Evolutionary conservation across 768 basidiomycete genomes (phyloP).

Genomic region (Mrakia hoshinonis): DNA sequence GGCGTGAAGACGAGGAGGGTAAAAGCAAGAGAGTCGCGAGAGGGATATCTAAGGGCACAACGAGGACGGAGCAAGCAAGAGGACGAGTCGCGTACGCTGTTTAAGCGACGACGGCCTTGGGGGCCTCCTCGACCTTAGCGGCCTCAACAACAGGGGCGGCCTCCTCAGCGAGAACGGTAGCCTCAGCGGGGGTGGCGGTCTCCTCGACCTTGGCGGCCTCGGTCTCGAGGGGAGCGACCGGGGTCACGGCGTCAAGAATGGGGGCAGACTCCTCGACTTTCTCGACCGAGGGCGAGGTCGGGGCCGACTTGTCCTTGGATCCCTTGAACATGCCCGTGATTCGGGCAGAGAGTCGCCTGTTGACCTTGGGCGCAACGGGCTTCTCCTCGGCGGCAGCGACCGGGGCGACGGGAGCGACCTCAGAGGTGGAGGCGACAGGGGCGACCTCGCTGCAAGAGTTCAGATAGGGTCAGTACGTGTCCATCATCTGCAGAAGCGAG

Average conservation of each 20-base stretch:
- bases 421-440: background rate
- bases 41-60: no score
- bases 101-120: slow-evolving; percentile 11
- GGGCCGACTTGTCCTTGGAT: slow-evolving; percentile 20
- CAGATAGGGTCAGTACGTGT: background rate
- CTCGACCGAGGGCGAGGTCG: slow-evolving; percentile 3
- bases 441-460: background rate
- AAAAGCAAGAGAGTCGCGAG: no score
- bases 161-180: background rate
- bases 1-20: no score
- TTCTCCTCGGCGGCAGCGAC: slow-evolving; percentile 16
- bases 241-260: background rate
- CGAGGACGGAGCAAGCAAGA: no score
- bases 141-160: background rate
- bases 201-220: slow-evolving; percentile 3
- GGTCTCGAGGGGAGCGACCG: background rate
- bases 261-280: slow-evolving; percentile 19
- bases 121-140: background rate
- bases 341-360: slow-evolving; percentile 18
- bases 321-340: slow-evolving; percentile 27
- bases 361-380: slow-evolving; percentile 23
- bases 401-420: background rate
- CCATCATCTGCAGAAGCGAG: background rate
- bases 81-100: background rate
- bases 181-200: background rate